These are phyloP conservation scores for Mimosa pudica DNA, from an alignment of 306 rosid species.

Conservation along the genomic window DNA sequence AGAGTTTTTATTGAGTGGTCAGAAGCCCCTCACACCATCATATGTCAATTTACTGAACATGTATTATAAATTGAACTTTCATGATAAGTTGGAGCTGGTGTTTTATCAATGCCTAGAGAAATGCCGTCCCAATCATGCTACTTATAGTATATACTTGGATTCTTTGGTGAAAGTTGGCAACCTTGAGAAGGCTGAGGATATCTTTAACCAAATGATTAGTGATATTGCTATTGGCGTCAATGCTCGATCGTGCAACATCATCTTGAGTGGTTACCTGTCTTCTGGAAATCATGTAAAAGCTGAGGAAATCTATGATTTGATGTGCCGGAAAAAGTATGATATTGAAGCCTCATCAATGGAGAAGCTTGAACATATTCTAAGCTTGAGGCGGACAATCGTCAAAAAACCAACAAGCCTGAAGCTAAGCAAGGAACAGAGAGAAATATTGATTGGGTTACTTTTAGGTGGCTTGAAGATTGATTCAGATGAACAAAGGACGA, in stretches of 20 bases:
- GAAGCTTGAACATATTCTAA: constrained; percentile 71
- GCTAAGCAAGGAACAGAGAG: constrained; percentile 88
- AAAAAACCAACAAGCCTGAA: constrained; percentile 63
- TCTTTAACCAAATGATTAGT: constrained; percentile 61
- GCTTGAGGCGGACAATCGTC: constrained; percentile 63
- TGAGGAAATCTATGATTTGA: constrained; percentile 68
- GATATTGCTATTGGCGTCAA: constrained; percentile 62
- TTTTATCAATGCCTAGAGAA: constrained; percentile 76
- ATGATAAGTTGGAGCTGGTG: constrained; percentile 65
- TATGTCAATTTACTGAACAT: constrained; percentile 66
- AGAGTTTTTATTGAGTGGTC: constrained; percentile 61
- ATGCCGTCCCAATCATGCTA: constrained; percentile 68
- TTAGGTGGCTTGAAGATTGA: constrained; percentile 83
- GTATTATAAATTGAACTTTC: constrained; percentile 68
- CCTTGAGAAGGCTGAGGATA: constrained; percentile 71
- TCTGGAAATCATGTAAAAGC: constrained; percentile 70
- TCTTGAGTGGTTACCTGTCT: constrained; percentile 73
- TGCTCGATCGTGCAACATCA: constrained; percentile 81
- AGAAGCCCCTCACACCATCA: constrained; percentile 73
- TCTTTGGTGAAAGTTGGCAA: constrained; percentile 81
- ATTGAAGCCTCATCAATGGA: constrained; percentile 66
- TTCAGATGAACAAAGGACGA: constrained; percentile 72
- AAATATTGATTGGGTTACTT: constrained; percentile 78
- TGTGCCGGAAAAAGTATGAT: constrained; percentile 81
- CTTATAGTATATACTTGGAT: constrained; percentile 76